These are phyloP conservation scores for Calonectria naviculata DNA, from an alignment of 2,329 filamentous ascomycete genomes.

Conservation along the genomic window DNA sequence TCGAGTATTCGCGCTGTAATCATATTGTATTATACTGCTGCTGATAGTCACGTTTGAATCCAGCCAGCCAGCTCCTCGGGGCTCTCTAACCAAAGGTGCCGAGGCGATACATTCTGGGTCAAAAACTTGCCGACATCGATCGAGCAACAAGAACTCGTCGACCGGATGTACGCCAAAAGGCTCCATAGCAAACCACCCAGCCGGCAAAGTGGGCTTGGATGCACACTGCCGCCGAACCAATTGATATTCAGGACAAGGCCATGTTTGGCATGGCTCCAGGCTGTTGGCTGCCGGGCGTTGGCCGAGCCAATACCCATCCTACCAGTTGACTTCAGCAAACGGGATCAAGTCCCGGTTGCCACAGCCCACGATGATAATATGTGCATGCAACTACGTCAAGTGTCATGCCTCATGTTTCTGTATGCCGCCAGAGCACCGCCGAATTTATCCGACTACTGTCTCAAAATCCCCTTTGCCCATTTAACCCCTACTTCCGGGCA, in stretches of 20 bases:
- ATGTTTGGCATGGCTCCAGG: constrained; percentile 32
- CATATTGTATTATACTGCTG: neutral
- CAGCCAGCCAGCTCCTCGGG: neutral
- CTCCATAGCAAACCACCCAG: constrained; percentile 18
- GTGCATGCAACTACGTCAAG: neutral
- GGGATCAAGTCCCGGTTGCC: constrained; percentile 9
- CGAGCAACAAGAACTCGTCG: constrained; percentile 7
- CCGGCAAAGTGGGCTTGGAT: constrained; percentile 29
- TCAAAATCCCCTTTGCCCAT: too few relatives aligned
- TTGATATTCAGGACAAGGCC: constrained; percentile 24
- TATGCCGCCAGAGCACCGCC: neutral
- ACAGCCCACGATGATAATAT: neutral
- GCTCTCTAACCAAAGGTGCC: neutral
- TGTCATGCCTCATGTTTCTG: neutral
- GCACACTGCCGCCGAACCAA: constrained; percentile 27
- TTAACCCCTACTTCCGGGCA: neutral
- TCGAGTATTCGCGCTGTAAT: neutral
- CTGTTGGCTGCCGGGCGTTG: constrained; percentile 34
- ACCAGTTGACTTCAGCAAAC: constrained; percentile 5
- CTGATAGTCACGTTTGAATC: neutral
- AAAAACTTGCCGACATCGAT: neutral
- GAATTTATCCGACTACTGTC: neutral
- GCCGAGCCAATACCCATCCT: constrained; percentile 28
- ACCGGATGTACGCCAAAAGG: constrained; percentile 19
- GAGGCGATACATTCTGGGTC: neutral